Base-by-base conservation (phyloP, 805 yeast species). In the Yarrowia sp. region DNA sequence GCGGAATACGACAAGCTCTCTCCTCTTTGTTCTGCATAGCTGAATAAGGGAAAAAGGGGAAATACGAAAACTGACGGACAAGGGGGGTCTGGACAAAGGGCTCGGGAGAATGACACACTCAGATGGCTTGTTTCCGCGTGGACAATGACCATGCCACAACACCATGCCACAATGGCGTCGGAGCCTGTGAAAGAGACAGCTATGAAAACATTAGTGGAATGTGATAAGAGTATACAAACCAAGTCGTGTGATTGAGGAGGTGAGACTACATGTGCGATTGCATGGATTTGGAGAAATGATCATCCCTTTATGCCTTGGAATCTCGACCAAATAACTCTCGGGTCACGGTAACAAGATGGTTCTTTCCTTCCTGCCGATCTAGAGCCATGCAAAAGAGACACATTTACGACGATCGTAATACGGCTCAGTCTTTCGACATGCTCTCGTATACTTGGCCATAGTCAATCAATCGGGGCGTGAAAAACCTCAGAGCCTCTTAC, bases 21-120 rank as follows among this genome's bases (percentile, higher is more conserved):
- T 21, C 11, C 8, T 21, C 58, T 22, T 51, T 51, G 41, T 51
- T 33, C 41, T 35, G 58, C 41, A 21, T 33, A 8, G 38, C 14
- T 21, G 35, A 32, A 21, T 33, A 33, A 33, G 21, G 41, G 41
- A 51, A 33, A 33, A 33, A 51, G 58, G 58, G 58, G 58, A 51
- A 51, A 51, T 51, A 51, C 58, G 58, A 33, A 49, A 33, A 22
- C 21, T 48, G 52, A 14, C n/a, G 16, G 38, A 46, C 51, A 46
- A 46, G 22, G 33, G 22, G 8, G 6, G 1, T 8, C 4, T 6
- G 9, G 16, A 21, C 28, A 33, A 46, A 46, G 32, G 33, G 17
- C 49, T 2, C 14, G 40, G n/a, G 19, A 7, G 43, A n/a, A n/a
- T 38, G 43, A 19, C 22, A 38, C 24, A 11, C 7, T 11, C 17